phyloP scores from a whole-genome alignment of 495 filamentous ascomycete species.

The Xylaria longipes region DNA sequence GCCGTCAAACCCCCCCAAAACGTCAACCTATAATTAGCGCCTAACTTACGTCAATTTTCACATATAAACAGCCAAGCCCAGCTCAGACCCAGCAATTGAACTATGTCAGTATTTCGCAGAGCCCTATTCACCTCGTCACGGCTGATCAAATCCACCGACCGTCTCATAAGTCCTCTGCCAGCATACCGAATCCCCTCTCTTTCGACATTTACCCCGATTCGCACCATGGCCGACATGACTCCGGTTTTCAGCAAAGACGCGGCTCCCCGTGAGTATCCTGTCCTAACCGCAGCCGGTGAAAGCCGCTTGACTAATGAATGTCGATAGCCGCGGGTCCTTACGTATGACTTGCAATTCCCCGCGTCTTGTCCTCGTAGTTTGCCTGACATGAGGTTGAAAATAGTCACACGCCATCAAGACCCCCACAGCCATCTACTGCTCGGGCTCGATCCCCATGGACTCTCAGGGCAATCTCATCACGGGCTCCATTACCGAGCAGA shows the following conservation, averaged over 20 bases:
- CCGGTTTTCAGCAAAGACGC: conserved; percentile 60
- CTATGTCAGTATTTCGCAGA: conserved; percentile 23
- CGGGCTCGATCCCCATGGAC: conserved; percentile 89
- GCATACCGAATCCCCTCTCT: conserved; percentile 20
- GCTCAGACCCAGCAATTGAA: background rate
- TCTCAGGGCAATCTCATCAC: conserved; percentile 73
- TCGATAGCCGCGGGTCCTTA: conserved; percentile 61
- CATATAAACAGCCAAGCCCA: conserved; percentile 1
- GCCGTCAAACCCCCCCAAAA: background rate
- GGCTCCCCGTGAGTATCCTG: conserved; percentile 52
- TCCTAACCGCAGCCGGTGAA: background rate
- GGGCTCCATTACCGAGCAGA: conserved; percentile 79
- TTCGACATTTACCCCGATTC: conserved; percentile 28
- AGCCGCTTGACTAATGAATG: conserved; percentile 27
- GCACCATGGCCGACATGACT: conserved; percentile 54
- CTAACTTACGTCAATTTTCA: conserved; percentile 10
- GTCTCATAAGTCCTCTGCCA: background rate
- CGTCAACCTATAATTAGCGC: background rate
- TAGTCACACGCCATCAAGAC: conserved; percentile 91
- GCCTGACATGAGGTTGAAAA: conserved; percentile 13
- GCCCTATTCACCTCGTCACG: conserved; percentile 15
- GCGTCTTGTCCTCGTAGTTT: conserved; percentile 4
- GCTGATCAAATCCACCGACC: background rate
- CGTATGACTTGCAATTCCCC: conserved; percentile 43
- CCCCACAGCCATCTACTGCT: conserved; percentile 84